Evolutionary conservation across 2,329 filamentous ascomycete species (phyloP), one percentile per base, ranked within the genome.

Genomic region (Dactylonectria estremocensis): DNA sequence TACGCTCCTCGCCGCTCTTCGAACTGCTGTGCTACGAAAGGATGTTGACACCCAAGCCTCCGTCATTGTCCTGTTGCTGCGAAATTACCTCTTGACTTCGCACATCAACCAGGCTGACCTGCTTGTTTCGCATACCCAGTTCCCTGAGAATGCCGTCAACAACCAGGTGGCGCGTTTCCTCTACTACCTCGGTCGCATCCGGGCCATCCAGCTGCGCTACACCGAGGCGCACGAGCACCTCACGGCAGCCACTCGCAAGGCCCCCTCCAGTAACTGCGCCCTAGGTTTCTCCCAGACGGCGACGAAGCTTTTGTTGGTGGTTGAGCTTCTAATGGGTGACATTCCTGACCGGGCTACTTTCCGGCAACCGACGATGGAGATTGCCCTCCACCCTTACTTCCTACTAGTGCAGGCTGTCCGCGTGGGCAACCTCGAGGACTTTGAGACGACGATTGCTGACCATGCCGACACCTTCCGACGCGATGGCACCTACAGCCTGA

Each of bases 81-180:
- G 96, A 76, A 99, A 96, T 84, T 99, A 99, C 81, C 91, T 99
- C 72, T 91, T 93, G 55, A 98, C 95, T 50, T 97, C 96, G 72
- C 95, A 98, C 83, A 98, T 99, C 82, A 92, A 93, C 63, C 96
- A 99, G 84, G 96, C 96, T 74, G 96, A 99, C 82, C 90, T 98
- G 45, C 89, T 99, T 65, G 94, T 99, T 70, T 95, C 94, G 35
- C 96, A 99, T 83, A 97, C 96, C 33, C 92, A 96, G 79, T 98
- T 99, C 82, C 96, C 96, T 6, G 89, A 95, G 70, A 94, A 94
- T 77, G 96, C 96, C 5, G 94, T 95, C 72, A 99, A 98, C 85
- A 99, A 98, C 81, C 96, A 99, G 84, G 95, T 99, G 72, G 97
- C 96, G 70, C 91, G 96, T 69, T 99, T 97, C 85, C 87, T 98